Percentiles rank a stretch among this genome's conserved stretches.
These are phyloP conservation scores for Noccaea bulbosa DNA, from an alignment of 345 rosid species.

Conservation along the genomic window DNA sequence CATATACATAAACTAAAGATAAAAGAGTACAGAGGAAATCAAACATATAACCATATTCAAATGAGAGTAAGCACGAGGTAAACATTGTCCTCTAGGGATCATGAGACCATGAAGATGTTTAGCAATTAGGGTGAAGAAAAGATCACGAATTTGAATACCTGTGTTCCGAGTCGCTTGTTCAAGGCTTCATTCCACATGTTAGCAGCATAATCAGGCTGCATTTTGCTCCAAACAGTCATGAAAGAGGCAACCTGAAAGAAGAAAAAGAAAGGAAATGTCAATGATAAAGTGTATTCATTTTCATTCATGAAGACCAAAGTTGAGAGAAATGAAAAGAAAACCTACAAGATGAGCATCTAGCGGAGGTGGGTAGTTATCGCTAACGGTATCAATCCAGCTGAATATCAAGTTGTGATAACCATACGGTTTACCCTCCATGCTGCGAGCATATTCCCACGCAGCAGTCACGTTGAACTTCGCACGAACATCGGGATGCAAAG, in stretches of 20 bases:
- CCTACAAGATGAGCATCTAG: slow-evolving; percentile 91
- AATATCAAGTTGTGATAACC: slow-evolving; percentile 98
- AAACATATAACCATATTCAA: background rate
- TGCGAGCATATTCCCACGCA: slow-evolving; percentile 91
- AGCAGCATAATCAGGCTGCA: slow-evolving; percentile 92
- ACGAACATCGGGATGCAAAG: slow-evolving; percentile 81
- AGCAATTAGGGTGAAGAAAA: background rate
- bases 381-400: slow-evolving; percentile 93
- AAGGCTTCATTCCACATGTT: slow-evolving; percentile 96
- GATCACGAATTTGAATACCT: slow-evolving; percentile 50
- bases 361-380: slow-evolving; percentile 93
- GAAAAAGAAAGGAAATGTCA: background rate
- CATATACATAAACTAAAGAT: slow-evolving; percentile 16
- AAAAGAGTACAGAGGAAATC: background rate
- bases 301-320: slow-evolving; percentile 7
- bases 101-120: slow-evolving; percentile 4
- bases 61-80: slow-evolving; percentile 1
- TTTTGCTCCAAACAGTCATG: slow-evolving; percentile 89
- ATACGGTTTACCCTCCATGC: slow-evolving; percentile 87
- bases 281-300: background rate
- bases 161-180: slow-evolving; percentile 93
- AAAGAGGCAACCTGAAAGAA: slow-evolving; percentile 79
- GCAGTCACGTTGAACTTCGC: slow-evolving; percentile 85
- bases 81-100: background rate
- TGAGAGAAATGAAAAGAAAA: slow-evolving; percentile 13